phyloP scores from a whole-genome alignment of 148 eudicot genomes.

The Vaccinium macrocarpon region DNA sequence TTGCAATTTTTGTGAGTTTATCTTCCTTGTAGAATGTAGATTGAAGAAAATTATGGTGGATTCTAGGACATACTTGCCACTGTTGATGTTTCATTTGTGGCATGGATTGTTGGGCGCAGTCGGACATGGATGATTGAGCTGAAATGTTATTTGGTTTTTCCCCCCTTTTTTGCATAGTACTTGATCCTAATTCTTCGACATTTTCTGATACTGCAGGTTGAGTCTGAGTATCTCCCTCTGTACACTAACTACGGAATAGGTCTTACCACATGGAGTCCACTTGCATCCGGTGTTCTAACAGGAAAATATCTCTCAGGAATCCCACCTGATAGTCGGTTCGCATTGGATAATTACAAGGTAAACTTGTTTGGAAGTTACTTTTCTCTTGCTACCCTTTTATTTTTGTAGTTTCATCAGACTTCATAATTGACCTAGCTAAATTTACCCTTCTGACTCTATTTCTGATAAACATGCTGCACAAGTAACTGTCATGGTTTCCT shows the following conservation, averaged over 20 bases:
- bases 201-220: constrained; percentile 56
- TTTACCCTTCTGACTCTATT: neutral
- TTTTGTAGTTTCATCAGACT: neutral
- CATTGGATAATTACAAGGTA: constrained; percentile 93
- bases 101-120: too few relatives aligned
- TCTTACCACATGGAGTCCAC: constrained; percentile 99
- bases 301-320: constrained; percentile 74
- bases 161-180: neutral
- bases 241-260: constrained; percentile 80
- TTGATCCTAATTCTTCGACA: neutral
- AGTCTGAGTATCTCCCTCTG: constrained; percentile 76
- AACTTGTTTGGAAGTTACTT: neutral
- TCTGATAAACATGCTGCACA: neutral
- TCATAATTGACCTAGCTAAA: neutral
- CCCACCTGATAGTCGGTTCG: constrained; percentile 85
- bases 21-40: neutral
- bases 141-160: neutral
- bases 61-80: neutral
- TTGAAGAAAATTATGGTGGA: neutral
- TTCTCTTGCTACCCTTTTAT: neutral
- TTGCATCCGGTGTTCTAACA: constrained; percentile 93
- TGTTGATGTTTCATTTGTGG: neutral
- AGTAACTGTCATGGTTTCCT: neutral
- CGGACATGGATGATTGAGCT: neutral
- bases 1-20: neutral